These are phyloP conservation scores for Hypholoma sublateritium DNA, from an alignment of 768 basidiomycete genomes.

Conservation along the genomic window DNA sequence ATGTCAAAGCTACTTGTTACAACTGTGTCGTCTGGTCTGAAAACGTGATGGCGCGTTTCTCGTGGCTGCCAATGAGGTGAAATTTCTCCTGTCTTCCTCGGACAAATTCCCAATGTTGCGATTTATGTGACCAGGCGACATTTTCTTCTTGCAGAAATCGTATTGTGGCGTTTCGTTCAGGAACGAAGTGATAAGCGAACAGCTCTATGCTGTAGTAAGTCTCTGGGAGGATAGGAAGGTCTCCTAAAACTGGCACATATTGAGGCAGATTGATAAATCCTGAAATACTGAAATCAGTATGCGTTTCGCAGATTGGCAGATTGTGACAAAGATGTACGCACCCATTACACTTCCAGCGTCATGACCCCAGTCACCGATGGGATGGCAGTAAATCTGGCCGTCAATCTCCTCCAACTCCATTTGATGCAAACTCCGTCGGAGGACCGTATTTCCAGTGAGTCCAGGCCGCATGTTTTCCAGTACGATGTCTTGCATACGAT, in stretches of 20 bases:
- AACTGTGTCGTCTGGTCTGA: constrained; percentile 17
- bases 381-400: constrained; percentile 52
- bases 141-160: constrained; percentile 47
- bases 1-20: not conserved
- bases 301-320: not conserved
- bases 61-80: constrained; percentile 37
- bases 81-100: constrained; percentile 48
- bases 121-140: constrained; percentile 38
- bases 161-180: constrained; percentile 47
- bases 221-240: constrained; percentile 44
- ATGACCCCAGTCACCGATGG: constrained; percentile 59
- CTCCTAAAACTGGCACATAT: constrained; percentile 47
- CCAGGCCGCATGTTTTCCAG: constrained; percentile 43
- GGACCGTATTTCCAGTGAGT: constrained; percentile 46
- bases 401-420: constrained; percentile 46
- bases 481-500: constrained; percentile 52
- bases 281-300: constrained; percentile 16
- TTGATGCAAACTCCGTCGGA: constrained; percentile 37
- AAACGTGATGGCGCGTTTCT: constrained; percentile 13
- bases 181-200: constrained; percentile 46
- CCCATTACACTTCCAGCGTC: constrained; percentile 51
- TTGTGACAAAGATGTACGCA: constrained; percentile 13
- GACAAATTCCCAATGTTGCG: constrained; percentile 46
- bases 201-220: constrained; percentile 58
- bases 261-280: constrained; percentile 44